A percentile compares a stretch with the other conserved stretches of the same genome.
These are phyloP conservation scores for Mediolabrus comicus DNA, from an alignment of 108 stramenopile species.

Conservation along the genomic window DNA sequence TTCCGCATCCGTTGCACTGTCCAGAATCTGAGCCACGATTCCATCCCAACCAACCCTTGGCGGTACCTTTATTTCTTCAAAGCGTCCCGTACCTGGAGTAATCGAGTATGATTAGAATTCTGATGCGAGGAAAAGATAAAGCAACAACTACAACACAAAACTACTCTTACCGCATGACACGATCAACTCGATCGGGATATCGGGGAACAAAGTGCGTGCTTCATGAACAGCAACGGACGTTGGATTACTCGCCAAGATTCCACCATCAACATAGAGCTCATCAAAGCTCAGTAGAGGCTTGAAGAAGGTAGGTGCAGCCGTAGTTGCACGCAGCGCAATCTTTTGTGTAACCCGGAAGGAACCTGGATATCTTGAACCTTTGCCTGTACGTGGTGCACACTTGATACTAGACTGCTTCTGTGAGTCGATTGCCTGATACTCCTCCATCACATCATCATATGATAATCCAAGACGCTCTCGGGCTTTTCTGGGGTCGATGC, in stretches of 20 bases:
- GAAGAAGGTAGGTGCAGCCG: conserved; percentile 88
- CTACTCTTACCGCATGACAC: conserved; percentile 67
- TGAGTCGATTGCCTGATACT: background rate
- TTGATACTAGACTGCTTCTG: conserved; percentile 7
- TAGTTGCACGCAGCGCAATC: conserved; percentile 78
- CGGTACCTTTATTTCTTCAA: conserved; percentile 66
- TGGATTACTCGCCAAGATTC: conserved; percentile 87
- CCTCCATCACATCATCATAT: conserved; percentile 30
- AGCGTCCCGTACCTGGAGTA: conserved; percentile 12
- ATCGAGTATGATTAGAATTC: no score
- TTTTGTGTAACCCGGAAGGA: conserved; percentile 84
- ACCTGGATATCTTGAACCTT: conserved; percentile 74
- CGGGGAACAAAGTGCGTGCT: conserved; percentile 79
- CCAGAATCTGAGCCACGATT: conserved; percentile 85
- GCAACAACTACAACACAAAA: no score
- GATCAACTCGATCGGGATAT: conserved; percentile 81
- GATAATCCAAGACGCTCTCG: conserved; percentile 60
- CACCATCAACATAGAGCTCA: conserved; percentile 86
- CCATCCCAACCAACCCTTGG: conserved; percentile 89
- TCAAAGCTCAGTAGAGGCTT: conserved; percentile 85
- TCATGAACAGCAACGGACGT: conserved; percentile 86
- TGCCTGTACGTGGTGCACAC: conserved; percentile 48
- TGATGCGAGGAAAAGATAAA: no score
- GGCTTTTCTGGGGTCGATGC: conserved; percentile 65
- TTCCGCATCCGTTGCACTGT: conserved; percentile 81